Percentiles rank a stretch among this genome's conserved stretches.
Conservation (phyloP, 2,329 filamentous ascomycete species). For the Pestalotiopsis sp. region DNA sequence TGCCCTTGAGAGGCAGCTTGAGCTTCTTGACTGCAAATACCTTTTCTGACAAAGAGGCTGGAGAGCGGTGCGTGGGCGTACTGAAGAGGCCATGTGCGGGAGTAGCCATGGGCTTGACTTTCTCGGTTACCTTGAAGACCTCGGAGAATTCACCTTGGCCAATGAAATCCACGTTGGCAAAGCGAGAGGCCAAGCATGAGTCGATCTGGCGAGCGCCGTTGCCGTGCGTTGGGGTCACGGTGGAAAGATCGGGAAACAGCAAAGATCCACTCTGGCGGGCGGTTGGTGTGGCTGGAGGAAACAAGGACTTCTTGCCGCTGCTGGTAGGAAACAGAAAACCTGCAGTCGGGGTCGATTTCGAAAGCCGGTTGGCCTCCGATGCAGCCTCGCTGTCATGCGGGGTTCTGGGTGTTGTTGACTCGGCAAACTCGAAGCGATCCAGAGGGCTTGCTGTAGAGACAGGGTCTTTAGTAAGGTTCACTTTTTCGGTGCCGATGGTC, state of each 20-base stretch:
- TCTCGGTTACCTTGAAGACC: conserved; percentile 76
- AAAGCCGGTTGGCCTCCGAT: conserved; percentile 79
- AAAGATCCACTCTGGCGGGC: conserved; percentile 59
- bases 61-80: conserved; percentile 51
- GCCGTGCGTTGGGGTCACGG: conserved; percentile 71
- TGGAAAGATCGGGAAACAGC: conserved; percentile 59
- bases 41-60: conserved; percentile 56
- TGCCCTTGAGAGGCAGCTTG: conserved; percentile 76
- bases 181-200: conserved; percentile 71
- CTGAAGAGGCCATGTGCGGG: conserved; percentile 44
- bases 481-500: conserved; percentile 33
- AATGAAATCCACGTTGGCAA: conserved; percentile 78
- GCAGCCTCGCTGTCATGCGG: conserved; percentile 75
- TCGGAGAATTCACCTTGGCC: conserved; percentile 92
- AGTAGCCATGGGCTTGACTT: conserved; percentile 38
- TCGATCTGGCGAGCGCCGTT: conserved; percentile 77
- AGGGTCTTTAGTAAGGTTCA: conserved; percentile 55
- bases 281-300: conserved; percentile 83
- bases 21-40: conserved; percentile 96
- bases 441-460: conserved; percentile 63
- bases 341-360: conserved; percentile 68
- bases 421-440: conserved; percentile 54
- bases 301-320: conserved; percentile 37
- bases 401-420: conserved; percentile 68
- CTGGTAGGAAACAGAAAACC: conserved; percentile 39